Percentiles rank a stretch among this genome's conserved stretches.
These are phyloP conservation scores for Sclerotinia nivalis DNA, from an alignment of 2,329 filamentous ascomycete genomes.

Conservation along the genomic window DNA sequence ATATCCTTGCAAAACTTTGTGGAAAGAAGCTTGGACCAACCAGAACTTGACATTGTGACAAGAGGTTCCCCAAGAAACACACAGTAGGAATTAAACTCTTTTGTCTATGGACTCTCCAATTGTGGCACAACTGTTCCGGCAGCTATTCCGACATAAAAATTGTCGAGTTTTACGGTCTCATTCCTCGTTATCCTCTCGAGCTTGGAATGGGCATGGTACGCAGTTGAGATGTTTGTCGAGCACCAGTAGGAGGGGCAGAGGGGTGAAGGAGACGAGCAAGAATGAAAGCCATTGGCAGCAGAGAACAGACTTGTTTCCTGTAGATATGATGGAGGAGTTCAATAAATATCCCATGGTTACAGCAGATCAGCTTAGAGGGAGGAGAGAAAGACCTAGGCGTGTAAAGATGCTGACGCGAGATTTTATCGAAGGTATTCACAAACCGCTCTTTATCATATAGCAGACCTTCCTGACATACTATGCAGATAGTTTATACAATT, in stretches of 20 bases:
- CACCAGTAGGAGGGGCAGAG: slow-evolving; percentile 27
- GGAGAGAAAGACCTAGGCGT: slow-evolving; percentile 74
- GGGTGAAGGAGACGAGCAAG: slow-evolving; percentile 32
- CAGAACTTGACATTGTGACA: slow-evolving; percentile 26
- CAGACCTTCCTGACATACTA: slow-evolving; percentile 26
- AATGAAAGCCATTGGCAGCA: slow-evolving; percentile 84
- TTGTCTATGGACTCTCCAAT: slow-evolving; percentile 72
- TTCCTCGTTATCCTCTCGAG: slow-evolving; percentile 37
- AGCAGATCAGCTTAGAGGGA: slow-evolving; percentile 70
- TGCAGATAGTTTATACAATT: slow-evolving; percentile 89
- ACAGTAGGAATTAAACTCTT: slow-evolving; percentile 29
- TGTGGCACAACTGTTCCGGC: slow-evolving; percentile 76
- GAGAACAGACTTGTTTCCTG: slow-evolving; percentile 70
- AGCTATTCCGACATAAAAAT: slow-evolving; percentile 76
- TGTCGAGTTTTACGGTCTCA: slow-evolving; percentile 56
- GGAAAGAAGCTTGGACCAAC: slow-evolving; percentile 44
- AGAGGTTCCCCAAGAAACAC: slow-evolving; percentile 27
- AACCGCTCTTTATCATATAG: slow-evolving; percentile 4
- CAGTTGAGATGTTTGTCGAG: slow-evolving; percentile 41
- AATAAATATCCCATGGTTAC: slow-evolving; percentile 81
- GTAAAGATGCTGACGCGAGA: slow-evolving; percentile 98
- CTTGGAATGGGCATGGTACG: slow-evolving; percentile 45
- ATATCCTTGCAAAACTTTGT: slow-evolving; percentile 18
- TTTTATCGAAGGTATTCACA: slow-evolving; percentile 81
- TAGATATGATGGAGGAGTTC: slow-evolving; percentile 79